A percentile compares a stretch with the other conserved stretches of the same genome.
Conservation (phyloP, 768 basidiomycete species). For the Melanogaster broomeanus region DNA sequence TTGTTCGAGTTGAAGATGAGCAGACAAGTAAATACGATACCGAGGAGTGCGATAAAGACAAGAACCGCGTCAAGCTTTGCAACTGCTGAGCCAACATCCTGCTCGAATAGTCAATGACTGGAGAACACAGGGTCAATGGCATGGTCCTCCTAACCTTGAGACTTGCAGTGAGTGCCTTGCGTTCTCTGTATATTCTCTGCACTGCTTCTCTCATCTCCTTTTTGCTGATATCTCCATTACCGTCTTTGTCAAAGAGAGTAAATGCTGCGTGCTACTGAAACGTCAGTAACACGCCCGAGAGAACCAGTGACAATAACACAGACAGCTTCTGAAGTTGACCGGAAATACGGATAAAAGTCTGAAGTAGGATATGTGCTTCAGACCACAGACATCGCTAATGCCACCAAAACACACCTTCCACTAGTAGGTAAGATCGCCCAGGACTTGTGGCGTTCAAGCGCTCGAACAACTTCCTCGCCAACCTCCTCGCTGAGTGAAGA, state of each 20-base stretch:
- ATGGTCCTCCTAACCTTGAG: slow-evolving; percentile 52
- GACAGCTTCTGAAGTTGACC: slow-evolving; percentile 69
- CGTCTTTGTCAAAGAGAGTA: slow-evolving; percentile 73
- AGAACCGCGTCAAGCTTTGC: slow-evolving; percentile 80
- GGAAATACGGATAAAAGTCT: slow-evolving; percentile 84
- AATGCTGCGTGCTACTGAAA: slow-evolving; percentile 62
- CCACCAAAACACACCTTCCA: slow-evolving; percentile 51
- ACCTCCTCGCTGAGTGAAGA: slow-evolving; percentile 61
- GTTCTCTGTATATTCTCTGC: slow-evolving; percentile 76
- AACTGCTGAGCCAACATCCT: slow-evolving; percentile 74
- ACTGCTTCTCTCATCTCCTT: slow-evolving; percentile 83
- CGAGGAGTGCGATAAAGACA: slow-evolving; percentile 54
- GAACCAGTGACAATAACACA: slow-evolving; percentile 6
- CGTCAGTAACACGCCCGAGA: not conserved
- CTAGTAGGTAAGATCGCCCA: slow-evolving; percentile 59
- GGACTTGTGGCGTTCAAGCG: slow-evolving; percentile 61
- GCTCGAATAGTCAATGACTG: slow-evolving; percentile 5
- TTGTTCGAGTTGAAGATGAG: slow-evolving; percentile 72
- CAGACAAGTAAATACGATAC: slow-evolving; percentile 67
- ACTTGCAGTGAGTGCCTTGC: slow-evolving; percentile 68
- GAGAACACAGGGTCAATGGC: not conserved
- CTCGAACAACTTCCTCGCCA: slow-evolving; percentile 70
- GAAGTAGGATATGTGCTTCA: not conserved
- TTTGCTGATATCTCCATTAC: slow-evolving; percentile 79
- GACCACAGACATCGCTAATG: not conserved